Evolutionary conservation across 148 eudicot species (phyloP), one percentile per base, ranked within the genome.

Genomic region (Fallopia convolvulus): DNA sequence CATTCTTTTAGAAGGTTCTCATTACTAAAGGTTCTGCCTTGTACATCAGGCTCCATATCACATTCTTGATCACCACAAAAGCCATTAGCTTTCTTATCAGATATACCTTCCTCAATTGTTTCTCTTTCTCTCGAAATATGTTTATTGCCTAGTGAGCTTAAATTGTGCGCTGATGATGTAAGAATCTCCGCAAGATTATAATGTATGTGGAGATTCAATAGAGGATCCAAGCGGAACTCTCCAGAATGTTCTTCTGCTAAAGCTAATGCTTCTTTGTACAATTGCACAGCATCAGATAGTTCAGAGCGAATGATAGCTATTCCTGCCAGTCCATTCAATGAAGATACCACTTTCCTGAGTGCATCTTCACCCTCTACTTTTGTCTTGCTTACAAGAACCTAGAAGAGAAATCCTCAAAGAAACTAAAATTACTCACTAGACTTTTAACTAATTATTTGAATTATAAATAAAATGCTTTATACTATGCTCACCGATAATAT

Each of bases 361-460:
- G 90, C 96, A 72, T 94, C 98, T 81, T 94, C 97, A 48, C 98
- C 98, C 84, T 94, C 98, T 74, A 94, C 58, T 90, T 90, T 94
- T 52, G 96, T 94, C 85, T 94, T 94, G 70, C 91, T 90, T 74
- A 92, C 87, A 87, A 94, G 97, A 77, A 90, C 95, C 98, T 94
- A 81, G 55, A 30, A 63, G 78, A 13, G 70, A 77, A 60, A 56
- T 23, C 33, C 36, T 49, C 39, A 20, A 60, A 70, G 65, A 47
- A 68, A 49, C 32, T 60, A 76, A n/a, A 76, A 39, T 14, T 26
- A 39, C 66, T 52, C 44, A 36, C 21, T 68, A 17, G 44, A 20
- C 21, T 26, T 26, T 8, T 33, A 39, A 36, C 14, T 18, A 30
- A 63, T 0, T 32, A 63, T 1, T 32, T 63, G 14, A 63, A 30